These are phyloP conservation scores for Sphagnurus paluster DNA, from an alignment of 1,284 basidiomycete species.

Conservation along the genomic window DNA sequence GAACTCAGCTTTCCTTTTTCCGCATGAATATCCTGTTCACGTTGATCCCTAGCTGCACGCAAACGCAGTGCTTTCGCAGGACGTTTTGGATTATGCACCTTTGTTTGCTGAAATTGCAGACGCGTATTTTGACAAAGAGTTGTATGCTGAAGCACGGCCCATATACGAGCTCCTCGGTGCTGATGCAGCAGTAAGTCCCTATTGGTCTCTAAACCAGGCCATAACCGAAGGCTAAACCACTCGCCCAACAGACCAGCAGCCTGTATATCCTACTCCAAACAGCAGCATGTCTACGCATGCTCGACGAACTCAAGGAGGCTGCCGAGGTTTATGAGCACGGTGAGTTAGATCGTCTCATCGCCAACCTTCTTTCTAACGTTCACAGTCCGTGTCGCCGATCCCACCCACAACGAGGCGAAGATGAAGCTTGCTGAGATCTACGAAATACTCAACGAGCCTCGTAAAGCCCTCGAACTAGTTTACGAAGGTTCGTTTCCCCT, in stretches of 20 bases:
- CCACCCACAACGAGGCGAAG: slow-evolving; percentile 77
- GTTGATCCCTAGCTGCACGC: slow-evolving; percentile 68
- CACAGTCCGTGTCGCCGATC: slow-evolving; percentile 73
- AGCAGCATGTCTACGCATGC: slow-evolving; percentile 73
- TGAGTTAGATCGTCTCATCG: slow-evolving; percentile 32
- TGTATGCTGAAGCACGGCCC: slow-evolving; percentile 75
- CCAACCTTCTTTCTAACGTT: neutral
- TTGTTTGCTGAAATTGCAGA: slow-evolving; percentile 85
- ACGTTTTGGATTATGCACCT: slow-evolving; percentile 73
- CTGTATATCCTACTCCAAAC: slow-evolving; percentile 69
- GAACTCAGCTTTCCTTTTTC: slow-evolving; percentile 20
- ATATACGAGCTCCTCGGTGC: slow-evolving; percentile 78
- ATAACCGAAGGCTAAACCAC: too few relatives aligned
- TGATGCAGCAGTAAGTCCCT: slow-evolving; percentile 60
- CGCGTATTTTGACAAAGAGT: slow-evolving; percentile 73
- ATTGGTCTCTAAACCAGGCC: too few relatives aligned
- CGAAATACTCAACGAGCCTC: slow-evolving; percentile 78
- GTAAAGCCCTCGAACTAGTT: slow-evolving; percentile 84
- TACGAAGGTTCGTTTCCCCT: slow-evolving; percentile 64
- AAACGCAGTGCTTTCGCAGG: slow-evolving; percentile 66
- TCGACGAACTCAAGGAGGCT: slow-evolving; percentile 73
- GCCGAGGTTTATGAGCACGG: slow-evolving; percentile 83
- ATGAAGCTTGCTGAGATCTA: slow-evolving; percentile 90
- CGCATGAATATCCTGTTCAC: neutral
- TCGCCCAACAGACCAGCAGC: slow-evolving; percentile 56